Conservation (phyloP, 129 eudicot genomes). For the Helichrysum umbraculigerum region DNA sequence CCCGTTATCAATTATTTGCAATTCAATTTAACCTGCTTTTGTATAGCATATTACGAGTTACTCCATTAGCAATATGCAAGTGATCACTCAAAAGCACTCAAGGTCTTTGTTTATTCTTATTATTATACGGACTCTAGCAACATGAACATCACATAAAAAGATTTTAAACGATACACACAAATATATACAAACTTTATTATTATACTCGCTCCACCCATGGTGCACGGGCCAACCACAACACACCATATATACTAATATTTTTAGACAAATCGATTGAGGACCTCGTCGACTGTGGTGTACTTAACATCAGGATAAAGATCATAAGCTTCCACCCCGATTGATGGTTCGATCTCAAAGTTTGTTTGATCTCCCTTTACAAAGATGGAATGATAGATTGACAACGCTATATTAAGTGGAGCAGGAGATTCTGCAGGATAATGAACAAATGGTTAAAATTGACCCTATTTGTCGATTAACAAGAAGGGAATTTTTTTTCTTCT, state of each 20-base stretch:
- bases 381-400: conserved; percentile 40
- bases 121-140: not conserved
- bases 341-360: conserved; percentile 46
- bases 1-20: not conserved
- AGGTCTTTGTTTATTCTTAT: not conserved
- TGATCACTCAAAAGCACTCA: not conserved
- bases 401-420: conserved; percentile 22
- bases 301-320: conserved; percentile 51
- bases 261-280: conserved; percentile 23
- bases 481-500: not conserved
- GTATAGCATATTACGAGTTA: not conserved
- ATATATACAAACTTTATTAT: not conserved
- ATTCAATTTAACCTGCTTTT: not conserved
- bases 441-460: not conserved
- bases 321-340: conserved; percentile 55
- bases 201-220: not conserved
- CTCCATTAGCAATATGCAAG: not conserved
- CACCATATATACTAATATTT: not conserved
- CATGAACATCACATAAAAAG: not conserved
- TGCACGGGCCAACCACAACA: not conserved
- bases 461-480: not conserved
- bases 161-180: not conserved
- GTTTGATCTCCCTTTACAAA: conserved; percentile 67
- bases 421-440: conserved; percentile 40
- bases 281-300: conserved; percentile 46